Evolutionary conservation across 768 basidiomycete species (phyloP), one percentile per base, ranked within the genome.

Genomic region (Panus rudis): DNA sequence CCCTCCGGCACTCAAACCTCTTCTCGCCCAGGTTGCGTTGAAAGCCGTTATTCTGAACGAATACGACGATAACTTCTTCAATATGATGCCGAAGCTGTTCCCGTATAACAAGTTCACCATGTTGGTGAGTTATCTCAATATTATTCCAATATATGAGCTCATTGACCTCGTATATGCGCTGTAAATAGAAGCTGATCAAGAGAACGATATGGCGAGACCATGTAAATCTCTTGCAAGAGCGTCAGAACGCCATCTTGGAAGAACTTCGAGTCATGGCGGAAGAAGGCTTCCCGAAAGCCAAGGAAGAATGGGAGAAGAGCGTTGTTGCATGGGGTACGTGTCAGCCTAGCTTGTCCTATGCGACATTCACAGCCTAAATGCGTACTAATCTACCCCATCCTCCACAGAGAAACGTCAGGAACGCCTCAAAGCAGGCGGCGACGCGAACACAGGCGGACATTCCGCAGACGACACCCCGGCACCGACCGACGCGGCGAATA

Each of bases 51-150:
- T 73, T 21, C 71, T 87, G n/a, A 86, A 82, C 60, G 81, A 93
- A 58, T 96, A 94, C 63, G 85, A 90, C 48, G 92, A 94, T 14
- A 77, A 86, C 53, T 94, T 94, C 61, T 97, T 94, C 66, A 82
- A 79, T 53, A 69, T 84, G 16, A 85, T 97, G 79, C 90, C 93
- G 0, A 71, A 65, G 19, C 61, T 94, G 28, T 92, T 98, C 54
- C 91, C 92, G 0, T 98, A 97, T 58, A 99, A 99, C 66, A 81
- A 84, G 51, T 99, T 88, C 60, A 94, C 90, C 0, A 92, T 97
- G 82, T 85, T 75, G 39, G 84, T 87, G 42, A 40, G 82, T 71
- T 14, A 22, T 28, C 33, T 16, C 31, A 16, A 40, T 37, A 24
- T 0, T 39, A 27, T 20, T 30, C 7, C 30, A 26, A 20, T 25